A percentile compares a stretch with the other conserved stretches of the same genome.
These are phyloP conservation scores for Diaporthe caulivora DNA, from an alignment of 2,329 filamentous ascomycete species.

Conservation along the genomic window DNA sequence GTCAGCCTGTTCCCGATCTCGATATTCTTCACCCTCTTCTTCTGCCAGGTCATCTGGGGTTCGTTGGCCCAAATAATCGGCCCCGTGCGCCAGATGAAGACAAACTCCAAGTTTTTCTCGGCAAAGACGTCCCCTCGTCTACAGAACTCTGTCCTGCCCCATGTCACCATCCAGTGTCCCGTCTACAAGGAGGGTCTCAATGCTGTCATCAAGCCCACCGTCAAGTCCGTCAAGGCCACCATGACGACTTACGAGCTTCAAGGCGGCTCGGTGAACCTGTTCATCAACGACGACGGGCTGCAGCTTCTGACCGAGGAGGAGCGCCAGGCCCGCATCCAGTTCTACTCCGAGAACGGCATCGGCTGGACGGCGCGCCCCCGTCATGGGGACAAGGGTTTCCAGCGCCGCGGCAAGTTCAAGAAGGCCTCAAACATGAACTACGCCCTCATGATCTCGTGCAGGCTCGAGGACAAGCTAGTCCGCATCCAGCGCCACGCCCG, in stretches of 20 bases:
- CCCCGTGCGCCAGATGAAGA: slow-evolving; percentile 77
- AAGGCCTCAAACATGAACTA: slow-evolving; percentile 83
- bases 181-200: slow-evolving; percentile 88
- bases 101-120: slow-evolving; percentile 87
- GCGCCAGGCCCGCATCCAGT: slow-evolving; percentile 70
- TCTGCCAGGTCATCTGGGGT: slow-evolving; percentile 82
- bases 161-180: slow-evolving; percentile 86
- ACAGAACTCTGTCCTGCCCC: slow-evolving; percentile 69
- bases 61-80: slow-evolving; percentile 82
- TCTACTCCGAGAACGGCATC: slow-evolving; percentile 77
- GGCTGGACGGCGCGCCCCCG: slow-evolving; percentile 77
- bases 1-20: slow-evolving; percentile 77
- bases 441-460: slow-evolving; percentile 75
- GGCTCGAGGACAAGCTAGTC: slow-evolving; percentile 77
- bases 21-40: slow-evolving; percentile 86
- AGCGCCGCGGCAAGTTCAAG: slow-evolving; percentile 75
- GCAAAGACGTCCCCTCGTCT: slow-evolving; percentile 76
- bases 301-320: slow-evolving; percentile 75
- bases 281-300: slow-evolving; percentile 81
- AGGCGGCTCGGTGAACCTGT: slow-evolving; percentile 82
- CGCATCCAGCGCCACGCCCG: slow-evolving; percentile 66
- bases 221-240: slow-evolving; percentile 82
- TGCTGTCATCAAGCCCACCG: slow-evolving; percentile 81
- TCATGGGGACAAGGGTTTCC: slow-evolving; percentile 73
- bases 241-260: slow-evolving; percentile 83